Evolutionary conservation across 2,329 filamentous ascomycete genomes (phyloP).

Genomic region (Botrytis galanthina): DNA sequence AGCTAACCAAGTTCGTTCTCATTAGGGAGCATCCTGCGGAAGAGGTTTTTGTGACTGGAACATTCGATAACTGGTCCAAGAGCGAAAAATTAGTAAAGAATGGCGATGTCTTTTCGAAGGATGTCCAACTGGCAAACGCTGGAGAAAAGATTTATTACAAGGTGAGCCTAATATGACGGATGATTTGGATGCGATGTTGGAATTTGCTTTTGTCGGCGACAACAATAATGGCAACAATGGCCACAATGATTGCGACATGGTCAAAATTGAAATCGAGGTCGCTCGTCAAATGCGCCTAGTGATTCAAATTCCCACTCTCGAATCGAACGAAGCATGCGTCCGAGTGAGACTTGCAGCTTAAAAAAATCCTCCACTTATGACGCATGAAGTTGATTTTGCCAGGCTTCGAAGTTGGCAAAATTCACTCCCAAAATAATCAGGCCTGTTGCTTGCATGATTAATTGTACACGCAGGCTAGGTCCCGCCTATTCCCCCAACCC

Average conservation of each 20-base stretch:
- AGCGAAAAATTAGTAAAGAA: slow-evolving; percentile 78
- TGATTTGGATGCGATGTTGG: neutral
- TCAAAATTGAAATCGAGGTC: neutral
- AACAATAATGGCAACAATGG: neutral
- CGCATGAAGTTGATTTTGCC: slow-evolving; percentile 5
- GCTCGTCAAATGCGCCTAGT: slow-evolving; percentile 10
- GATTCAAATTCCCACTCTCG: slow-evolving; percentile 15
- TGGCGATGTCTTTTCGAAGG: slow-evolving; percentile 73
- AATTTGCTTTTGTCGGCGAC: neutral
- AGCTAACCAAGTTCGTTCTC: slow-evolving; percentile 25
- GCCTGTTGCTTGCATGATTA: slow-evolving; percentile 9
- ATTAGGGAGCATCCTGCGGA: slow-evolving; percentile 83
- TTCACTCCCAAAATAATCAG: slow-evolving; percentile 8
- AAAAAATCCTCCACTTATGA: slow-evolving; percentile 19
- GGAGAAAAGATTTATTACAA: slow-evolving; percentile 87
- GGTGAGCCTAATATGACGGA: slow-evolving; percentile 55
- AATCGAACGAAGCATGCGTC: slow-evolving; percentile 17
- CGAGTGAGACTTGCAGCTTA: slow-evolving; percentile 9
- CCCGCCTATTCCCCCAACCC: slow-evolving; percentile 17
- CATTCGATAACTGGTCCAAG: slow-evolving; percentile 92
- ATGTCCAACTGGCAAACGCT: slow-evolving; percentile 66
- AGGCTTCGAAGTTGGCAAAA: slow-evolving; percentile 15
- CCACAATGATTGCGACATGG: neutral
- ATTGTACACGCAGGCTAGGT: slow-evolving; percentile 9
- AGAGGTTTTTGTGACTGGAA: slow-evolving; percentile 89